phyloP scores from a whole-genome alignment of 2,329 filamentous ascomycete genomes.

The Xylaria sp. region DNA sequence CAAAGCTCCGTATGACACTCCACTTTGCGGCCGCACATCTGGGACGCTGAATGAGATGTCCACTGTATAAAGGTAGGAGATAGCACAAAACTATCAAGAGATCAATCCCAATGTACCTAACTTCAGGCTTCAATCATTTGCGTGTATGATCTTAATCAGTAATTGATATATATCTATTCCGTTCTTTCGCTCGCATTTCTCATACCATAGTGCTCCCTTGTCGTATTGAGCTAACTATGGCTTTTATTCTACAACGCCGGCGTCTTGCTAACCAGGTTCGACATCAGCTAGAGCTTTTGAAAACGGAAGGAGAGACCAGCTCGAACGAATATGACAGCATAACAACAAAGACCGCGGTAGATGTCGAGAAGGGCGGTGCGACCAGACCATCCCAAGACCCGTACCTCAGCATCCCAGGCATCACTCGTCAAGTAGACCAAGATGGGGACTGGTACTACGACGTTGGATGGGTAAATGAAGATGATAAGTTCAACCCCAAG shows the following conservation, averaged over 20 bases:
- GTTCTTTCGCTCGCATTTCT: not conserved
- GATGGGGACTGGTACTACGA: not conserved
- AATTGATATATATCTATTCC: not conserved
- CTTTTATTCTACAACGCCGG: not conserved
- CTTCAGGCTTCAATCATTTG: not conserved
- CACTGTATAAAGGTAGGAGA: not conserved
- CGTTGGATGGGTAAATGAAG: not conserved
- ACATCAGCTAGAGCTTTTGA: not conserved
- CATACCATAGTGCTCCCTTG: not conserved
- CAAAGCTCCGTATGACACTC: not conserved
- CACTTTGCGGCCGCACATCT: not conserved
- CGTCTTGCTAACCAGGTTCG: not conserved
- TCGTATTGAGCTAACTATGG: not conserved
- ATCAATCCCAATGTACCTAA: not conserved
- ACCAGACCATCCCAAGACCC: not conserved
- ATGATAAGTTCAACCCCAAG: not conserved
- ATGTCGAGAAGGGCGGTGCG: not conserved
- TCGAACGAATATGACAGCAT: not conserved
- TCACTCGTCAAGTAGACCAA: not conserved
- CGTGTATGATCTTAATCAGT: not conserved
- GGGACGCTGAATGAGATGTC: not conserved
- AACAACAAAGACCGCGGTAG: not conserved
- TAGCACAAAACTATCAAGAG: not conserved
- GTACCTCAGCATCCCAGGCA: not conserved
- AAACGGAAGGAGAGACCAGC: not conserved